These are phyloP conservation scores for Gliomastix tumulicola DNA, from an alignment of 2,329 filamentous ascomycete species.

Conservation along the genomic window DNA sequence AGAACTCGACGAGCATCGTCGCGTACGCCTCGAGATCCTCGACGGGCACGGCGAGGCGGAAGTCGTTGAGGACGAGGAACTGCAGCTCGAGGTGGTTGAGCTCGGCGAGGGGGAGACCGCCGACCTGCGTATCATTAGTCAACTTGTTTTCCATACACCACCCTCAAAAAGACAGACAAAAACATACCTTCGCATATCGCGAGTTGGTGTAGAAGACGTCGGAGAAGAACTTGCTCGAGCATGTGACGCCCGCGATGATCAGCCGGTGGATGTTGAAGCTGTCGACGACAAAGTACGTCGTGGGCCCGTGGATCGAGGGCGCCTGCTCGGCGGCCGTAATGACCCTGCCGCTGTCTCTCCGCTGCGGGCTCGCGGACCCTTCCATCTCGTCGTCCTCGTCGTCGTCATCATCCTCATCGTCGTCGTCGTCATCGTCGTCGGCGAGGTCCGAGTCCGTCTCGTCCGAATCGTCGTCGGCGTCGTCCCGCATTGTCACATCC, in stretches of 20 bases:
- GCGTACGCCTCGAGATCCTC: conserved; percentile 96
- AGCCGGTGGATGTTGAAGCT: conserved; percentile 98
- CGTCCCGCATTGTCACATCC: conserved; percentile 21
- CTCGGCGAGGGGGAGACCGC: conserved; percentile 83
- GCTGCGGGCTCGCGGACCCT: neutral
- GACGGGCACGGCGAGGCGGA: conserved; percentile 83
- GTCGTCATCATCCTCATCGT: conserved; percentile 15
- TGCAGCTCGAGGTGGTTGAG: conserved; percentile 95
- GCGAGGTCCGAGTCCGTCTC: conserved; percentile 45
- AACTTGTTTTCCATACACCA: neutral
- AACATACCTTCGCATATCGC: conserved; percentile 91
- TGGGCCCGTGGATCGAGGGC: conserved; percentile 17
- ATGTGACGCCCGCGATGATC: conserved; percentile 94
- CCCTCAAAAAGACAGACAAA: neutral
- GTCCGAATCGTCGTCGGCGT: conserved; percentile 21
- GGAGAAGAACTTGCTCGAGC: conserved; percentile 98
- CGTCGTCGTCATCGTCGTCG: conserved; percentile 36
- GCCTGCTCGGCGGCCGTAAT: conserved; percentile 16
- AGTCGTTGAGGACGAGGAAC: conserved; percentile 93
- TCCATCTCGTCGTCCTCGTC: conserved; percentile 23
- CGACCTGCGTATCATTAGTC: conserved; percentile 62
- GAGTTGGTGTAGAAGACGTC: conserved; percentile 99
- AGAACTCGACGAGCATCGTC: conserved; percentile 98
- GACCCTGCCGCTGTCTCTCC: conserved; percentile 11
- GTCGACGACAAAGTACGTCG: conserved; percentile 82